A percentile compares a stretch with the other conserved stretches of the same genome.
Evolutionary conservation across 2,329 filamentous ascomycete genomes (phyloP).

Genomic region (Rhexocercosporidium sp.): DNA sequence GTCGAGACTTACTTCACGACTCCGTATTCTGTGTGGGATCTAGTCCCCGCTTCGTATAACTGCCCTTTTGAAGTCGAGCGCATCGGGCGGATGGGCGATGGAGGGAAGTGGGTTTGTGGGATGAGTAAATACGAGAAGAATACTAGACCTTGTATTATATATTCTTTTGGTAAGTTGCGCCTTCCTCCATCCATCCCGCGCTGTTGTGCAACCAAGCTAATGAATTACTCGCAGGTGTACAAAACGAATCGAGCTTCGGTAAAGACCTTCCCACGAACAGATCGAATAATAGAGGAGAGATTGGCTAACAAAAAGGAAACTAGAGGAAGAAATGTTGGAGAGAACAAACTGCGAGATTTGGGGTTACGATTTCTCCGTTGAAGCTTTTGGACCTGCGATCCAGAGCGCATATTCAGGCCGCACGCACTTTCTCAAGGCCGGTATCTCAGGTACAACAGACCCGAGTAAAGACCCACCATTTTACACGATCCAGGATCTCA

Average conservation of each 20-base stretch:
- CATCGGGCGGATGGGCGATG: conserved; percentile 46
- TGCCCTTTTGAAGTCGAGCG: conserved; percentile 48
- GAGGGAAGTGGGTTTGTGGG: conserved; percentile 49
- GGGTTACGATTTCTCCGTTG: conserved; percentile 48
- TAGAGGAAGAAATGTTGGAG: conserved; percentile 45
- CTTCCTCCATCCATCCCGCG: neutral
- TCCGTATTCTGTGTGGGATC: conserved; percentile 46
- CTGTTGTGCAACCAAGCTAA: neutral
- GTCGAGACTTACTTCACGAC: conserved; percentile 26
- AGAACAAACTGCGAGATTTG: conserved; percentile 47
- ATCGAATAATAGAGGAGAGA: neutral
- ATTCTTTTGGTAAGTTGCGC: conserved; percentile 44
- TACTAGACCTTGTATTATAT: conserved; percentile 42
- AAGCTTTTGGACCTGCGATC: conserved; percentile 43
- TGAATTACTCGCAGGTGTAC: conserved; percentile 14
- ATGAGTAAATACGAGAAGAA: conserved; percentile 44
- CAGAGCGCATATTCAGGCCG: conserved; percentile 22
- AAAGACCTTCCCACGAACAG: conserved; percentile 4
- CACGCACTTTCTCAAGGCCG: conserved; percentile 44
- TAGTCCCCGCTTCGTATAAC: conserved; percentile 45
- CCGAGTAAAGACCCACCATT: conserved; percentile 34
- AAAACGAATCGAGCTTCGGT: conserved; percentile 46
- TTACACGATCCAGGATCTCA: conserved; percentile 46
- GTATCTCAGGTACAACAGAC: conserved; percentile 42
- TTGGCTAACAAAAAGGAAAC: neutral